These are phyloP conservation scores for Pseudogymnoascus verrucosus DNA, from an alignment of 2,329 filamentous ascomycete species.

Conservation along the genomic window DNA sequence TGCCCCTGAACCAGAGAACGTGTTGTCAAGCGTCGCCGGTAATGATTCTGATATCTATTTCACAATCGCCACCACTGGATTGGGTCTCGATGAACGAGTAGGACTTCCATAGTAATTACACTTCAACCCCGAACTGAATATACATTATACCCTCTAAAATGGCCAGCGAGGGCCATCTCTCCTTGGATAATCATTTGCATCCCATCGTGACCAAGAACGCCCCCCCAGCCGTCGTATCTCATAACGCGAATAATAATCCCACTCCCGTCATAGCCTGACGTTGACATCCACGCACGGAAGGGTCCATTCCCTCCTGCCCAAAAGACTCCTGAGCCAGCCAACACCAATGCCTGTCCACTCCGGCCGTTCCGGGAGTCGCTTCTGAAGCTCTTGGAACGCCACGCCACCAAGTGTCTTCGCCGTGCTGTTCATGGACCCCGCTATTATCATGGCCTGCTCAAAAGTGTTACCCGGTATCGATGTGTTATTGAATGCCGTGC, in stretches of 20 bases:
- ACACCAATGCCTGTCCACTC: slow-evolving; percentile 72
- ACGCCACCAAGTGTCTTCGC: slow-evolving; percentile 59
- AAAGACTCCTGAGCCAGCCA: slow-evolving; percentile 75
- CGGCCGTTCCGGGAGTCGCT: slow-evolving; percentile 40
- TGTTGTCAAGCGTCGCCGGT: not conserved
- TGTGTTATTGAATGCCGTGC: slow-evolving; percentile 22
- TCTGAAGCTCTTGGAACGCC: slow-evolving; percentile 52
- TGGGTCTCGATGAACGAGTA: not conserved
- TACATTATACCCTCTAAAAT: not conserved
- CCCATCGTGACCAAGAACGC: not conserved
- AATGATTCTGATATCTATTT: not conserved
- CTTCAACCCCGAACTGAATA: not conserved
- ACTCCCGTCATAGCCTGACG: slow-evolving; percentile 53
- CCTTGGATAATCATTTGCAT: not conserved
- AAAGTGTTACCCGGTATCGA: slow-evolving; percentile 23
- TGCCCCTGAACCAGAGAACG: not conserved
- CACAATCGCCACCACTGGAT: not conserved
- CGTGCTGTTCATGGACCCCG: slow-evolving; percentile 55
- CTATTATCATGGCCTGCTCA: slow-evolving; percentile 29
- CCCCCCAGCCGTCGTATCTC: slow-evolving; percentile 5
- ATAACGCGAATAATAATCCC: not conserved
- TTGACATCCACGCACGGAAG: slow-evolving; percentile 87
- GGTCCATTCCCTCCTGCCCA: slow-evolving; percentile 81
- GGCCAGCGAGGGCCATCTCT: not conserved
- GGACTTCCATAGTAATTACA: not conserved